These are phyloP conservation scores for Dianthus caryophyllus DNA, from an alignment of 148 eudicot species.

Conservation along the genomic window DNA sequence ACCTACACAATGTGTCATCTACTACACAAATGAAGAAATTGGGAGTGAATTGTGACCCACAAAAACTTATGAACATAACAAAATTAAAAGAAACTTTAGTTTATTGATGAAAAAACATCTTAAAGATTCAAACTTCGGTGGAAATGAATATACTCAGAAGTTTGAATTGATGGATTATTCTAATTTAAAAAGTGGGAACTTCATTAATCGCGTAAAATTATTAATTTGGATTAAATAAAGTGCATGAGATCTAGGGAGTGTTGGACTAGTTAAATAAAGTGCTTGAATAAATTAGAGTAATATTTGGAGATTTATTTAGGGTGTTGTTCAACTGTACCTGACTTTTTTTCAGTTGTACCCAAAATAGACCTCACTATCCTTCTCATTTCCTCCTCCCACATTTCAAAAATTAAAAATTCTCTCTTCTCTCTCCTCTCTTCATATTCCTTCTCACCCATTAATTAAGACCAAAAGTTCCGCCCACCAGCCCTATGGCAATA, in stretches of 20 bases:
- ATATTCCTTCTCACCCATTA: too few species aligned
- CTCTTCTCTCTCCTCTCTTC: too few species aligned
- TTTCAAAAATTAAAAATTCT: too few species aligned
- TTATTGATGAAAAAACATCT: neutral
- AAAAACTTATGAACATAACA: neutral
- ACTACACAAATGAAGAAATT: conserved; percentile 16
- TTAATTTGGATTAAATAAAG: neutral
- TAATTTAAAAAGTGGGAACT: conserved; percentile 4
- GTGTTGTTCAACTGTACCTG: too few species aligned
- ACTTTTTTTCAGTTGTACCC: too few species aligned
- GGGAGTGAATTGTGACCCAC: conserved; percentile 15
- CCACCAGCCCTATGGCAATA: too few species aligned
- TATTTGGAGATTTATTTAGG: too few species aligned
- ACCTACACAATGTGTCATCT: conserved; percentile 15
- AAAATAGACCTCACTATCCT: too few species aligned
- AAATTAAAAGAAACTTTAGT: neutral
- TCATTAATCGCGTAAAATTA: conserved; percentile 2
- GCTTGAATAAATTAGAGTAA: too few species aligned
- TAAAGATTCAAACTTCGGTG: conserved; percentile 24
- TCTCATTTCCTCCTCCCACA: too few species aligned
- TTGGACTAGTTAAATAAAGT: conserved; percentile 20
- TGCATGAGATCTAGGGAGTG: conserved; percentile 32
- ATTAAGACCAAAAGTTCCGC: too few species aligned
- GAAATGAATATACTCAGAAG: conserved; percentile 24
- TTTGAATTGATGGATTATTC: conserved; percentile 16